Conservation (phyloP, 176 grass and related monocot species). For the Triticum monococcum region DNA sequence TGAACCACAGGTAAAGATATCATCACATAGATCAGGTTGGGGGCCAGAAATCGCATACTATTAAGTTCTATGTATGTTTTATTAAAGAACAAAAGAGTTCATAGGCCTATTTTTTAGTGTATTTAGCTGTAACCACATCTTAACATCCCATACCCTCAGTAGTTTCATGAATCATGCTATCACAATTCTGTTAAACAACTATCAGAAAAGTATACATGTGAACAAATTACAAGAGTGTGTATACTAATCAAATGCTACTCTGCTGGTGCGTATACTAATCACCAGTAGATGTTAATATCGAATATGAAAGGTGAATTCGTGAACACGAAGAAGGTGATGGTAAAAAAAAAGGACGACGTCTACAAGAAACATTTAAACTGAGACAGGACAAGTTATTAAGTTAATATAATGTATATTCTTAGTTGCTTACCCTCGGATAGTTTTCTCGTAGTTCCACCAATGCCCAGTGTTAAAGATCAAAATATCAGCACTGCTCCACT, state of each 20-base stretch:
- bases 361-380: slow-evolving; percentile 1
- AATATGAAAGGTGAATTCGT: neutral
- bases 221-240: neutral
- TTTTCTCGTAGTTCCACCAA: slow-evolving; percentile 96
- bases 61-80: slow-evolving; percentile 5
- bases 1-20: neutral
- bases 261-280: neutral
- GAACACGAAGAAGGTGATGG: neutral
- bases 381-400: neutral
- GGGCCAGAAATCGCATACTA: neutral
- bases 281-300: neutral
- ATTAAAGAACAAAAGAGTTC: neutral
- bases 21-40: neutral
- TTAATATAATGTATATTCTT: neutral
- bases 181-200: neutral
- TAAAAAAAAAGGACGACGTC: neutral
- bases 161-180: neutral
- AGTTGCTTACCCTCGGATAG: slow-evolving; percentile 67
- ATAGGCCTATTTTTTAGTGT: neutral
- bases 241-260: neutral
- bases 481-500: slow-evolving; percentile 77
- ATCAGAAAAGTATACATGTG: neutral
- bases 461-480: slow-evolving; percentile 90
- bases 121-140: slow-evolving; percentile 7
- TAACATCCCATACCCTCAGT: neutral